Evolutionary conservation across 2,329 filamentous ascomycete species (phyloP), one percentile per base, ranked within the genome.

Genomic region (Bipolaris zeicola): DNA sequence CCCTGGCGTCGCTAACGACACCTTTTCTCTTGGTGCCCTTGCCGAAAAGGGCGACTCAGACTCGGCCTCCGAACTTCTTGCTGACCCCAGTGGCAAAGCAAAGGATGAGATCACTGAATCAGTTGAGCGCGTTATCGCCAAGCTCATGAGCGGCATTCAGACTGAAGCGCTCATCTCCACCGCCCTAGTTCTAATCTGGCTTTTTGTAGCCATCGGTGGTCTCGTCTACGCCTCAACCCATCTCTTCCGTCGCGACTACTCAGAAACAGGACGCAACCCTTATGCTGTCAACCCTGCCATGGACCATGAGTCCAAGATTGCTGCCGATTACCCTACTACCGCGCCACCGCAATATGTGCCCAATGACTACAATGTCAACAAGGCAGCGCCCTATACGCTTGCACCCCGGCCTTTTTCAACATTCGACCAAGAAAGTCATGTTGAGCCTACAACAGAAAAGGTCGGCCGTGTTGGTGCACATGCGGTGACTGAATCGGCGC

Each of bases 51-150:
- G 79, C 55, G 74, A 77, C 50, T 76, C 77, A 52, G 74, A 78
- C 6, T 85, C 84, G 51, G 85, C 89, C 50, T 84, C 84, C 37
- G 85, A 83, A 10, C 95, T 98, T 75, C 85, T 98, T 45, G 83
- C 91, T n/a, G 86, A 89, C 57, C 88, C 92, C 0, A 87, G 87
- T 28, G 85, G 84, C 61, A 84, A 87, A 54, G 88, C 92, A 6
- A 87, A 87, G 37, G 91, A 97, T 77, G 89, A 93, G 70, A 90
- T 98, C 66, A 90, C 88, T 14, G 87, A 83, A 58, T 90, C 92
- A 20, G 85, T 98, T 39, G 74, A 84, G 55, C 84, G 87, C 61
- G 88, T 97, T 56, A 85, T 88, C 26, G 77, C 83, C 58, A 86
- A 86, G 71, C 80, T 98, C 20, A 80, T 85, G 67, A 83, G 84